Conservation (phyloP, 495 filamentous ascomycete species). For the Parathielavia appendiculata region DNA sequence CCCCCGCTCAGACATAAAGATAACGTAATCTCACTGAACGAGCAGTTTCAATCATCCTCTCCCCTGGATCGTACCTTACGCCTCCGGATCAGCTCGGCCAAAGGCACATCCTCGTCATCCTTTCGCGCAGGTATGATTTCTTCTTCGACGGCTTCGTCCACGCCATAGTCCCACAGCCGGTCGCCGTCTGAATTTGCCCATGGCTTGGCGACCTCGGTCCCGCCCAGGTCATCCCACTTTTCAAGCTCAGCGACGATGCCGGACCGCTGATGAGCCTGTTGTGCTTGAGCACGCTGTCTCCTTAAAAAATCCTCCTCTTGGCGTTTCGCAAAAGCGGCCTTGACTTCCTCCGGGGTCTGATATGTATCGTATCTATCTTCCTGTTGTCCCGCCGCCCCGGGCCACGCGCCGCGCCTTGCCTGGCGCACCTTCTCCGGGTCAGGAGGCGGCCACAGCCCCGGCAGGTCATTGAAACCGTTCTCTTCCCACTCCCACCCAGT, state of each 20-base stretch:
- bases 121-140: conserved; percentile 33
- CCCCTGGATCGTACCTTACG: conserved; percentile 37
- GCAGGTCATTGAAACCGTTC: conserved; percentile 79
- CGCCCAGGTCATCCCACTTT: conserved; percentile 38
- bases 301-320: conserved; percentile 45
- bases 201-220: conserved; percentile 48
- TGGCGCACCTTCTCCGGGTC: conserved; percentile 78
- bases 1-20: too few relatives aligned
- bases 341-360: conserved; percentile 26
- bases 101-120: conserved; percentile 68
- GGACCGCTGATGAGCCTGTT: conserved; percentile 22
- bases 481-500: conserved; percentile 66
- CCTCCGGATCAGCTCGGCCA: conserved; percentile 59
- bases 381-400: conserved; percentile 20
- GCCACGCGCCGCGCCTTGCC: conserved; percentile 31
- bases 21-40: not conserved
- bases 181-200: conserved; percentile 90
- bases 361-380: conserved; percentile 15
- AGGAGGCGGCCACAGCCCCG: conserved; percentile 71
- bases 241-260: conserved; percentile 39
- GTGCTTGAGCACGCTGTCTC: conserved; percentile 27
- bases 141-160: conserved; percentile 77
- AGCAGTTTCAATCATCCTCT: conserved; percentile 19
- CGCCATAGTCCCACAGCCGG: conserved; percentile 79
- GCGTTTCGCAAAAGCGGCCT: conserved; percentile 32